phyloP scores from a whole-genome alignment of 768 basidiomycete species.

The Rhizopogon sp. region DNA sequence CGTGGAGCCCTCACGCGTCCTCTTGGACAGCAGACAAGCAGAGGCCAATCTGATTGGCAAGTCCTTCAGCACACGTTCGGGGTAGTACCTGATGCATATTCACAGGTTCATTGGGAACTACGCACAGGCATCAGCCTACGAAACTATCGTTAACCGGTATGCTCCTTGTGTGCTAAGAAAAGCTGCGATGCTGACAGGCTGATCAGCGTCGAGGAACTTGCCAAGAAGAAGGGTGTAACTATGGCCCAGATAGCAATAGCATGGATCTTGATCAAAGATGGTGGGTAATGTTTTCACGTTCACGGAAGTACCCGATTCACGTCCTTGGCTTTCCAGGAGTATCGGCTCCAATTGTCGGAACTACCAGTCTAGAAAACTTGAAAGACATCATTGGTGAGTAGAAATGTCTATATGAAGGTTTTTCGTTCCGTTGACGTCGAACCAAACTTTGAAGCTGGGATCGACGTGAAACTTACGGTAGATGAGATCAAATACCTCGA shows the following conservation, averaged over 20 bases:
- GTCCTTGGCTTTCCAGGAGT: constrained; percentile 17
- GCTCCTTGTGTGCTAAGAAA: background rate
- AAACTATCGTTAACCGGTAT: constrained; percentile 23
- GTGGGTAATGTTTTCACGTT: constrained; percentile 9
- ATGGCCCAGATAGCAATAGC: constrained; percentile 42
- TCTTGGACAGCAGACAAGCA: constrained; percentile 22
- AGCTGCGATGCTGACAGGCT: background rate
- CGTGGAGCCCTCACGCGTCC: constrained; percentile 33
- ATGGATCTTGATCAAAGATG: constrained; percentile 30
- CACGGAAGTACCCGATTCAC: background rate
- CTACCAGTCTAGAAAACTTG: constrained; percentile 35
- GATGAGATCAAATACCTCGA: constrained; percentile 47
- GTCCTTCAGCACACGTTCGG: background rate
- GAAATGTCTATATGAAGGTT: background rate
- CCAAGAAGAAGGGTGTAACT: constrained; percentile 29
- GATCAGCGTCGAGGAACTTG: constrained; percentile 35
- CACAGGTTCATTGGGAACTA: constrained; percentile 22
- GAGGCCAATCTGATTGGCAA: constrained; percentile 21
- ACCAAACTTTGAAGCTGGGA: constrained; percentile 16
- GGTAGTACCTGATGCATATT: constrained; percentile 4
- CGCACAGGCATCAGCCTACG: constrained; percentile 17
- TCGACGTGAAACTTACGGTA: constrained; percentile 38
- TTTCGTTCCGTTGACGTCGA: constrained; percentile 1
- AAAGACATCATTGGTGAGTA: constrained; percentile 34
- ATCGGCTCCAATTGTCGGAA: constrained; percentile 41